Evolutionary conservation across 257 asterid species (phyloP), one percentile per base, ranked within the genome.

Genomic region (Sherardia arvensis): DNA sequence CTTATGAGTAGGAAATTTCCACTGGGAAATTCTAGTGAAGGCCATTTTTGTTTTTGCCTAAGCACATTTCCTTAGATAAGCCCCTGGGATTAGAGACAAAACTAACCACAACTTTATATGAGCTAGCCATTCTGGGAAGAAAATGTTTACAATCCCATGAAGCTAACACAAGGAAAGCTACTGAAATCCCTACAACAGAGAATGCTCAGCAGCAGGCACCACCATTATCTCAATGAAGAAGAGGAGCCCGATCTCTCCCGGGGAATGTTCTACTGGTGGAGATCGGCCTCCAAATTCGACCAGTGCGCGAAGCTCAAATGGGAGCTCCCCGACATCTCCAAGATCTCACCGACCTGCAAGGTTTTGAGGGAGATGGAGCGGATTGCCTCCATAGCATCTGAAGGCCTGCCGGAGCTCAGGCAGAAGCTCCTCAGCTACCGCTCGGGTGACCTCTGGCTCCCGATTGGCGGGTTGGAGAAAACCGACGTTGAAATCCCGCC

Each of bases 301-400:
- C 74, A 74, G 25, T 49, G 59, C 40, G 48, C 49, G 9, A 27
- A 61, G 30, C 62, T 53, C 63, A 70, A 61, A 34, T 45, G 45
- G 40, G 76, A 75, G 28, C 32, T 22, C 11, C 62, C 36, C 14
- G 68, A 70, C 57, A 62, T 70, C 11, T 56, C 70, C 25, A 66
- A 66, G 53, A 28, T 70, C 62, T 61, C 76, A 12, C 79, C 76
- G 1, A 30, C 17, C 14, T 18, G 61, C 29, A 75, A 62, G 54
- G 8, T 75, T 20, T 55, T 75, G 32, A 61, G 73, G 65, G 79
- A 75, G 60, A 56, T 71, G 76, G 79, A 75, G 67, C 58, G 79
- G 59, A 34, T 75, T 28, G 69, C 49, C 23, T 22, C 69, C 17
- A 62, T 75, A 53, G 60, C 70, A 2, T 30, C 70, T 0, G 76